Base-by-base conservation (phyloP, 768 basidiomycete species). In the Melanogaster broomeanus region DNA sequence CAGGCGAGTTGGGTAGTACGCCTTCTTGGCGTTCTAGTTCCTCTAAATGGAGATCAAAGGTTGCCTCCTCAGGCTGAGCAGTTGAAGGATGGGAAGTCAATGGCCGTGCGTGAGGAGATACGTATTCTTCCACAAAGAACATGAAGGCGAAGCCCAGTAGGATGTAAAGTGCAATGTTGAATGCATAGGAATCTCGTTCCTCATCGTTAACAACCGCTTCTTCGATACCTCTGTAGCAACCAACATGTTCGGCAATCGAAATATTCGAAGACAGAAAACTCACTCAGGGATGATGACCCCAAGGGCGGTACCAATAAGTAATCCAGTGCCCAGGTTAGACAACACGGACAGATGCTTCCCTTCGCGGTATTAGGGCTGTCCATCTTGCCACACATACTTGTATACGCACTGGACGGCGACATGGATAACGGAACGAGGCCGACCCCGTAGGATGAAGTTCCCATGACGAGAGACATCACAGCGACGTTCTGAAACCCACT, bases 281-380 rank as follows among this genome's bases (percentile, higher is more conserved):
- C 70, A 94, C 89, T 97, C 95, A 33, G 96, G 95, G 46, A 98
- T 86, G 56, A 98, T 92, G 22, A 98, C 84, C 12, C 91, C 91
- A 56, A 98, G 71, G 0, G 92, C 93, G 3, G 95, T 88, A 4
- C 95, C 95, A 13, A 97, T 78, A 16, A 98, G 77, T 11, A 98
- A 73, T 11, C 95, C 95, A 8, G 88, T 88, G 11, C 91, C 88
- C 15, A 92, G 65, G 38, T 80, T 79, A 8, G 77, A 79, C 28
- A 86, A 65, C 37, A 68, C 59, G 19, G 74, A 74, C 39, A 79
- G 58, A 70, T 72, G 57, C 77, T 72, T 68, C 74, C 69, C 52
- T 78, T 73, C 35, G 73, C 73, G 72, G 33, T 74, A 46, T 57
- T 33, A 59, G 49, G 35, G 33, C 15, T 31, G 16, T 18, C 33